Conservation (phyloP, 2,329 filamentous ascomycete species). For the Nemania diffusa region DNA sequence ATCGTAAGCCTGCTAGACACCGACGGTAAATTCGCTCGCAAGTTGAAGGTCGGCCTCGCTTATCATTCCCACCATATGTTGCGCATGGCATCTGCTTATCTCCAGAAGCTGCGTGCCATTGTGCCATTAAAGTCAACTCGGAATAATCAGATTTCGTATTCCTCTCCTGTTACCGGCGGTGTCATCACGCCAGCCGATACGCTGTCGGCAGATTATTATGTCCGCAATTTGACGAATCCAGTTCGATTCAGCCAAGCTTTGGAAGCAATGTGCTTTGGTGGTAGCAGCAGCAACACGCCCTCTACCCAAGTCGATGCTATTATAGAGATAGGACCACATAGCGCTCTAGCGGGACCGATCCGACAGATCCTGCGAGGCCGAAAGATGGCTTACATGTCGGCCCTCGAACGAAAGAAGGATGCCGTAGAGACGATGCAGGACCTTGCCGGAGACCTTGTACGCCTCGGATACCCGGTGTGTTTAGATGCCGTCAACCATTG, state of each 20-base stretch:
- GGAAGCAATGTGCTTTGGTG: too few species aligned
- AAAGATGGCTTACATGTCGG: constrained; percentile 31
- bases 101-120: too few species aligned
- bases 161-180: too few species aligned
- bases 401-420: constrained; percentile 35
- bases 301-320: constrained; percentile 34
- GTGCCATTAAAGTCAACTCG: too few species aligned
- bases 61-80: constrained; percentile 45
- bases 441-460: constrained; percentile 40
- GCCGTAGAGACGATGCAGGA: constrained; percentile 44
- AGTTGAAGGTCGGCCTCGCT: neutral
- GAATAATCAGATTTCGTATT: too few species aligned
- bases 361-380: constrained; percentile 44
- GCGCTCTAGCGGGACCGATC: constrained; percentile 46
- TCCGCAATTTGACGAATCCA: constrained; percentile 41
- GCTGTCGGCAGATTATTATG: constrained; percentile 40
- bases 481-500: constrained; percentile 34
- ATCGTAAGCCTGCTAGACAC: neutral
- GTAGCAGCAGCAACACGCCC: too few species aligned
- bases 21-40: neutral
- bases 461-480: constrained; percentile 29
- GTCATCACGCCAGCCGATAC: too few species aligned
- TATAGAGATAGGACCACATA: constrained; percentile 49
- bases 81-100: constrained; percentile 31
- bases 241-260: constrained; percentile 44